Evolutionary conservation across 1,139 yeast genomes (phyloP).

Genomic region (Candida sojae): DNA sequence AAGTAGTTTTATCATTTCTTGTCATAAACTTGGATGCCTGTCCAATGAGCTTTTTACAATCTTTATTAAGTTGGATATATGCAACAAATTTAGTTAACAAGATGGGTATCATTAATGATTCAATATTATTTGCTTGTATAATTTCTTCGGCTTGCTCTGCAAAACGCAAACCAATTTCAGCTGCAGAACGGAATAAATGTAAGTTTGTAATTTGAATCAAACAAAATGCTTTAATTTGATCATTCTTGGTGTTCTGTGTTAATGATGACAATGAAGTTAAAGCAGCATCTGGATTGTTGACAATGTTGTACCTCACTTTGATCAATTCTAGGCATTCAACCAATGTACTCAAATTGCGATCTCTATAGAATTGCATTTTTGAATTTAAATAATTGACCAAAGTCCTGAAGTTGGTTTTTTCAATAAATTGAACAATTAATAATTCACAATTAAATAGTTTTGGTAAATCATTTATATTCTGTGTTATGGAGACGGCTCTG

Average conservation of each 20-base stretch:
- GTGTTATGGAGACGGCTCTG: constrained; percentile 37
- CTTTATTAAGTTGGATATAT: not conserved
- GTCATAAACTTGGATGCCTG: not conserved
- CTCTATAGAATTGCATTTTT: constrained; percentile 21
- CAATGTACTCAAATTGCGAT: constrained; percentile 15
- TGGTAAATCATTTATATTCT: constrained; percentile 24
- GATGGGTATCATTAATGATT: not conserved
- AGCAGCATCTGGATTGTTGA: constrained; percentile 24
- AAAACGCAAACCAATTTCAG: constrained; percentile 16
- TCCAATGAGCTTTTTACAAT: constrained; percentile 1
- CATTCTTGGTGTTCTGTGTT: constrained; percentile 8
- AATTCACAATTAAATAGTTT: constrained; percentile 30
- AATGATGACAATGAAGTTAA: constrained; percentile 26
- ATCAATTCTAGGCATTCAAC: constrained; percentile 27
- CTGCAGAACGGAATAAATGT: constrained; percentile 32
- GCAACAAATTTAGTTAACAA: constrained; percentile 1
- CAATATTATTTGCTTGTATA: not conserved
- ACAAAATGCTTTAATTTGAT: constrained; percentile 20
- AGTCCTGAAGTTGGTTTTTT: constrained; percentile 22
- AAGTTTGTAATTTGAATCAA: constrained; percentile 23
- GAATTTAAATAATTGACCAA: constrained; percentile 29
- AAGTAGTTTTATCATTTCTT: not conserved
- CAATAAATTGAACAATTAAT: constrained; percentile 35
- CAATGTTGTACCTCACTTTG: constrained; percentile 29
- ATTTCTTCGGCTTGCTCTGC: constrained; percentile 17